These are phyloP conservation scores for Colletotrichum eremochloae DNA, from an alignment of 2,329 filamentous ascomycete genomes.

Conservation along the genomic window DNA sequence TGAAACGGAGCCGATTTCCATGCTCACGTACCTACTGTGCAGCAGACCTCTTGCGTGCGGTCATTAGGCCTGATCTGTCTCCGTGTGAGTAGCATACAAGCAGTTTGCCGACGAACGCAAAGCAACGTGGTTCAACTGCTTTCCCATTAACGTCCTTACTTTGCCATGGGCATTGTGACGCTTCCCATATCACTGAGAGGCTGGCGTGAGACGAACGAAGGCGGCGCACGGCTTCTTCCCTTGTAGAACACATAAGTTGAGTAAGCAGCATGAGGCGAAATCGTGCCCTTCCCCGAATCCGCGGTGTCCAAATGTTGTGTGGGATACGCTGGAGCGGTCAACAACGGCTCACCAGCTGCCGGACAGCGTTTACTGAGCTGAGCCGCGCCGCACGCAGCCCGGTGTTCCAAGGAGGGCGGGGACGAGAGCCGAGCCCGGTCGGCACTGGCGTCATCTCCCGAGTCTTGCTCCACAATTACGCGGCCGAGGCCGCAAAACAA, in stretches of 20 bases:
- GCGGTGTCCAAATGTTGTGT: not conserved
- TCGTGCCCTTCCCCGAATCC: conserved; percentile 1
- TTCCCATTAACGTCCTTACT: not conserved
- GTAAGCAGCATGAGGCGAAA: not conserved
- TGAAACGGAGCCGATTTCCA: conserved; percentile 21
- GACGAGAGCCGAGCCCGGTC: conserved; percentile 26
- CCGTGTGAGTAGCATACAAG: not conserved
- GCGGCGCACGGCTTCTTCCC: conserved; percentile 20
- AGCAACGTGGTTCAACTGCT: not conserved
- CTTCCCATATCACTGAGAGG: not conserved
- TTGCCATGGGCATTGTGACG: not conserved
- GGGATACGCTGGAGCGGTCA: not conserved
- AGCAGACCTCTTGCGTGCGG: not conserved
- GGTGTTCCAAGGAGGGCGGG: not conserved
- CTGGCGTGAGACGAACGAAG: not conserved
- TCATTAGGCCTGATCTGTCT: conserved; percentile 11
- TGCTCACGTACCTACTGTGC: conserved; percentile 1
- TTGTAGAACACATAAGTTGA: conserved; percentile 10
- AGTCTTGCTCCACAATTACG: conserved; percentile 17
- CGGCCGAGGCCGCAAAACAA: conserved; percentile 40
- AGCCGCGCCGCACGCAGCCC: not conserved
- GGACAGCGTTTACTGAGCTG: not conserved
- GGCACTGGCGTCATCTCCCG: conserved; percentile 16
- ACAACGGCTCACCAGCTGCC: not conserved
- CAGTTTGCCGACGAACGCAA: not conserved